Base-by-base conservation (phyloP, 352 stramenopile species). In the Globisporangium perplexum region DNA sequence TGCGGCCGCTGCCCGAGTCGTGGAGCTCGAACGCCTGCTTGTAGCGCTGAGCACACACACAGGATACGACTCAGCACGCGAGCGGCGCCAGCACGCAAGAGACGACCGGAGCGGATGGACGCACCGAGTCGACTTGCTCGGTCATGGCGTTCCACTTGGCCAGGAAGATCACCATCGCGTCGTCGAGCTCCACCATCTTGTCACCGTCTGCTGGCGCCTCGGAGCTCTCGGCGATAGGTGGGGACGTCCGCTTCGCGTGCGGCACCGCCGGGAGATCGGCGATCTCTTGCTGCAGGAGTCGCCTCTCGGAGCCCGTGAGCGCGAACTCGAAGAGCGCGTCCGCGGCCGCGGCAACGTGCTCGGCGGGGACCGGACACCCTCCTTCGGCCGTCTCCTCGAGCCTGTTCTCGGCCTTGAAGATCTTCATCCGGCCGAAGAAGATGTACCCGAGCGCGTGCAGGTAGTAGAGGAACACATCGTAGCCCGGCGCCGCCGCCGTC, bases 401-500 rank as follows among this genome's bases (percentile, higher is more conserved):
- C 7, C 77, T 68, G 24, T 78, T 78, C 24, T 70, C 76, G 15
- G 60, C 15, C 50, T 74, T 68, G 65, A 87, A 91, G 35, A 86
- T 71, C 62, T 89, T 83, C 65, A 89, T 83, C 15, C 81, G 65
- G 1, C 77, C 78, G 48, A 86, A 83, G 41, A 91, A 71, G 18
- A 91, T 30, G 49, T 89, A 76, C 0, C 52, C 66, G 2, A 91
- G 61, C 22, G 77, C 78, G 33, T 89, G 76, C 8, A 83, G 38
- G 46, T 86, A 91, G 48, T 86, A 88, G 10, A 89, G 51, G 35
- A 89, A 78, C 15, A 81, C 71, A 18, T 88, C 81, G 41, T 86
- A 85, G 4, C 64, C 73, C 10, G 60, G 62, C 18, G 54, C 53
- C 2, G 36, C 10, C 55, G 22, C 50, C 47, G 7, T 38, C 17